These are phyloP conservation scores for Yarrowia sp. DNA, from an alignment of 805 yeast species.

Conservation along the genomic window DNA sequence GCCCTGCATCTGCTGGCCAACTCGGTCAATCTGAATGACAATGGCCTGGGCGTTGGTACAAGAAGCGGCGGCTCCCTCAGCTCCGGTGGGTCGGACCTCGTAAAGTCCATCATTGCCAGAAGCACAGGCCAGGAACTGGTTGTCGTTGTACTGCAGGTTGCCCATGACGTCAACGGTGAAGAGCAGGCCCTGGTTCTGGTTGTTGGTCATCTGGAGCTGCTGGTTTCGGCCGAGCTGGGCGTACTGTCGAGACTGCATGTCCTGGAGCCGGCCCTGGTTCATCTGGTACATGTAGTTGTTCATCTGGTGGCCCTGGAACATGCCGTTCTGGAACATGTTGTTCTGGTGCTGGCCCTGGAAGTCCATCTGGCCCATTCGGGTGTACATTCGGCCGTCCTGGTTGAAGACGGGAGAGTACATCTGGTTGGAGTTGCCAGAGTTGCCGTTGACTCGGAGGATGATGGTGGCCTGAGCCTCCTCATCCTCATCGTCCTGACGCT, in stretches of 20 bases:
- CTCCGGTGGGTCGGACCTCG: conserved; percentile 15
- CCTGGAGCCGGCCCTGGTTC: neutral
- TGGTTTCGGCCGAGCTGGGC: conserved; percentile 13
- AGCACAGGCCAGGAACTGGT: conserved; percentile 9
- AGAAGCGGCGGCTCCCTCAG: conserved; percentile 10
- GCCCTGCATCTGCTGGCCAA: no score
- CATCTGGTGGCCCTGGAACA: conserved; percentile 6
- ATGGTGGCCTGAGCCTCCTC: neutral
- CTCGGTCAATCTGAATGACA: neutral
- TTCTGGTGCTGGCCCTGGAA: neutral
- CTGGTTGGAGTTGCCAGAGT: neutral
- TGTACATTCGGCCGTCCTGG: conserved; percentile 17
- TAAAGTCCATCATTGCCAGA: neutral
- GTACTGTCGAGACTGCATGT: neutral
- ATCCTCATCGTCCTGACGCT: neutral
- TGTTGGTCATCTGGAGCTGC: conserved; percentile 1
- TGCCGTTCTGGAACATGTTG: neutral
- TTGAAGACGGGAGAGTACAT: conserved; percentile 10
- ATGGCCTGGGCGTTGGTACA: conserved; percentile 8
- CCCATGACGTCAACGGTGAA: neutral
- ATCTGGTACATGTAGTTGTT: no score
- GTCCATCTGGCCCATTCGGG: neutral
- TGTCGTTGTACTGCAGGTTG: conserved; percentile 12
- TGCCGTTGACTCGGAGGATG: conserved; percentile 7
- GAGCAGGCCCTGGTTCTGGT: conserved; percentile 6